These are phyloP conservation scores for Arbutus unedo DNA, from an alignment of 148 eudicot species.

Conservation along the genomic window DNA sequence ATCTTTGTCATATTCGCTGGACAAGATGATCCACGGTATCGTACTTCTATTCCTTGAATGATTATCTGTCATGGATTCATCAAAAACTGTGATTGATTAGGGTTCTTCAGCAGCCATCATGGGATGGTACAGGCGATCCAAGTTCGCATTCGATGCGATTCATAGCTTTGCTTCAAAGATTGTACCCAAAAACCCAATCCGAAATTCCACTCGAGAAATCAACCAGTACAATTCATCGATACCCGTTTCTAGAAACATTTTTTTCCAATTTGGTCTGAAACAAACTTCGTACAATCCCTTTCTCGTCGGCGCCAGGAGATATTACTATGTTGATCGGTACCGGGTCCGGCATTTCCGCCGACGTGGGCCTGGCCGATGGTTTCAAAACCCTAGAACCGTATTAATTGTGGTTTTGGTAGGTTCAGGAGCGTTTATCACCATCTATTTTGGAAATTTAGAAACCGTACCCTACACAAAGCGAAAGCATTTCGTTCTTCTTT, in stretches of 20 bases:
- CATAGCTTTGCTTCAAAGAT: slow-evolving; percentile 33
- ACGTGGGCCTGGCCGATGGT: slow-evolving; percentile 53
- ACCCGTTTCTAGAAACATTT: slow-evolving; percentile 35
- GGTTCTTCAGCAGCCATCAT: slow-evolving; percentile 17
- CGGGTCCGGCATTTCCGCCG: slow-evolving; percentile 63
- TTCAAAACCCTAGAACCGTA: slow-evolving; percentile 56
- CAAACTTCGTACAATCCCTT: slow-evolving; percentile 26
- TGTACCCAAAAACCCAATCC: slow-evolving; percentile 27
- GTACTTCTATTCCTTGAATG: background rate
- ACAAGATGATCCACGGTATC: no score
- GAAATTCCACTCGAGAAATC: slow-evolving; percentile 18
- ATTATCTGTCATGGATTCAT: background rate
- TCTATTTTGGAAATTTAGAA: slow-evolving; percentile 60
- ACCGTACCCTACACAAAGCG: slow-evolving; percentile 71
- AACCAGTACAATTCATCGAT: background rate
- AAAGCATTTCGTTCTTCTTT: slow-evolving; percentile 59
- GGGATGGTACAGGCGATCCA: slow-evolving; percentile 56
- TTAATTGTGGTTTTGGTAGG: slow-evolving; percentile 44
- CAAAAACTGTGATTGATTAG: background rate
- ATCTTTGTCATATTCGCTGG: no score
- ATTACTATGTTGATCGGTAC: slow-evolving; percentile 63
- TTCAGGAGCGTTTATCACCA: slow-evolving; percentile 40
- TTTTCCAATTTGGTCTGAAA: slow-evolving; percentile 19
- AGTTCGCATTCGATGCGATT: slow-evolving; percentile 33
- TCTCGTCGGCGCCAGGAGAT: slow-evolving; percentile 32